Evolutionary conservation across 2,329 filamentous ascomycete species (phyloP).

Genomic region (Fusarium pseudocircinatum): DNA sequence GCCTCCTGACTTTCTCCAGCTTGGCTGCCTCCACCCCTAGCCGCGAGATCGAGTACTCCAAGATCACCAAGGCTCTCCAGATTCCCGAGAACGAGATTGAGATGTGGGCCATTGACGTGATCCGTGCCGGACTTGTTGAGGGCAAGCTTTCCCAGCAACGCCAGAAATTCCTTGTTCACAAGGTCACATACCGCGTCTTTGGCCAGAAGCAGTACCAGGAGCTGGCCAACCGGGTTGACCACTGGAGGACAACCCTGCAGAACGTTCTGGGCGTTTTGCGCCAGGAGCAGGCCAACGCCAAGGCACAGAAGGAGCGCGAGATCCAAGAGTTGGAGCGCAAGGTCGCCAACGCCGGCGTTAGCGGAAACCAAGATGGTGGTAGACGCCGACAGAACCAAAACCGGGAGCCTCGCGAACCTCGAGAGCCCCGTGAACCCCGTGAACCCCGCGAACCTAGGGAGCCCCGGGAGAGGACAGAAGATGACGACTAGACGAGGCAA

Average conservation of each 20-base stretch:
- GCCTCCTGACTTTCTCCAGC: conserved; percentile 90
- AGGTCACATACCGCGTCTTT: conserved; percentile 96
- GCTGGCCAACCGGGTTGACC: conserved; percentile 87
- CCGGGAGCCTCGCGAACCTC: conserved; percentile 25
- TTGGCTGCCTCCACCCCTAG: conserved; percentile 84
- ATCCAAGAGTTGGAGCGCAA: conserved; percentile 76
- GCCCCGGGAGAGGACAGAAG: conserved; percentile 59
- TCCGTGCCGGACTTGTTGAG: conserved; percentile 93
- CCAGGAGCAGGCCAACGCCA: conserved; percentile 82
- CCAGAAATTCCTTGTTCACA: conserved; percentile 93
- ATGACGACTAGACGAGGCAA: conserved; percentile 60
- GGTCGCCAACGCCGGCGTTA: conserved; percentile 56
- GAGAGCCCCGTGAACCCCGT: conserved; percentile 23
- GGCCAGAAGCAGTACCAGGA: conserved; percentile 98
- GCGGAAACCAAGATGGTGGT: conserved; percentile 46
- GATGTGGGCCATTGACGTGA: conserved; percentile 98
- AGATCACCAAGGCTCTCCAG: conserved; percentile 85
- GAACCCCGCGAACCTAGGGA: conserved; percentile 29
- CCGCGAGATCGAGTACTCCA: conserved; percentile 87
- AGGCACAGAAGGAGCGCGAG: conserved; percentile 81
- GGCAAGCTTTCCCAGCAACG: conserved; percentile 95
- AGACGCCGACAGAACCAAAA: conserved; percentile 48
- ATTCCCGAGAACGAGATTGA: conserved; percentile 87
- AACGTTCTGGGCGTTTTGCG: conserved; percentile 82
- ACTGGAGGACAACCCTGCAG: conserved; percentile 85